Percentiles rank a stretch among this genome's conserved stretches.
Conservation (phyloP, 2,329 filamentous ascomycete species). For the Metarhizium brunneum region DNA sequence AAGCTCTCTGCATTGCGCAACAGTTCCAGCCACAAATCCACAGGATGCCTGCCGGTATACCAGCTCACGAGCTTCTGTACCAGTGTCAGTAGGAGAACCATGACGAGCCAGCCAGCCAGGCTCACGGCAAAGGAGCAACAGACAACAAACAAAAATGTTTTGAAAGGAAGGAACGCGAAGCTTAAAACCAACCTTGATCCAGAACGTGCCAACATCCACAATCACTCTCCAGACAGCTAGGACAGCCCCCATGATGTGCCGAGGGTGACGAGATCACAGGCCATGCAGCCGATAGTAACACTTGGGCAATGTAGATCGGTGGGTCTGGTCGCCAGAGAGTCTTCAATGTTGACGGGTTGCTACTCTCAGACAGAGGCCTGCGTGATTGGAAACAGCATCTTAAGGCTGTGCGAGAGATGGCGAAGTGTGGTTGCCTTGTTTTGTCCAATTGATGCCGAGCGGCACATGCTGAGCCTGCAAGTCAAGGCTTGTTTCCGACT, state of each 20-base stretch:
- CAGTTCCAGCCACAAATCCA: constrained; percentile 55
- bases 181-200: constrained; percentile 45
- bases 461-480: background rate
- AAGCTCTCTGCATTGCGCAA: constrained; percentile 60
- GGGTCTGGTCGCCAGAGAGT: background rate
- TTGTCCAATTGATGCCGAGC: background rate
- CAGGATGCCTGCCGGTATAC: constrained; percentile 55
- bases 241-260: constrained; percentile 32
- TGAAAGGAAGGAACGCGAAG: constrained; percentile 1
- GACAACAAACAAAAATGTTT: background rate
- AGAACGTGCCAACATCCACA: constrained; percentile 52
- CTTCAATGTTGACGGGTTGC: background rate
- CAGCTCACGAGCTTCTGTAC: constrained; percentile 58
- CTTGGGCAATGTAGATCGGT: background rate
- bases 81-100: constrained; percentile 13
- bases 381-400: background rate
- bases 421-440: background rate
- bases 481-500: too few species aligned
- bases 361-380: background rate
- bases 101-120: constrained; percentile 5
- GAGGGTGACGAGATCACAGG: constrained; percentile 21
- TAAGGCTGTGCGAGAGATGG: background rate
- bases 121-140: too few species aligned
- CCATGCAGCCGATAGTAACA: constrained; percentile 6
- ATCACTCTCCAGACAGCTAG: constrained; percentile 47